Evolutionary conservation across 2,329 filamentous ascomycete genomes (phyloP).

Genomic region (Teratosphaeria nubilosa): DNA sequence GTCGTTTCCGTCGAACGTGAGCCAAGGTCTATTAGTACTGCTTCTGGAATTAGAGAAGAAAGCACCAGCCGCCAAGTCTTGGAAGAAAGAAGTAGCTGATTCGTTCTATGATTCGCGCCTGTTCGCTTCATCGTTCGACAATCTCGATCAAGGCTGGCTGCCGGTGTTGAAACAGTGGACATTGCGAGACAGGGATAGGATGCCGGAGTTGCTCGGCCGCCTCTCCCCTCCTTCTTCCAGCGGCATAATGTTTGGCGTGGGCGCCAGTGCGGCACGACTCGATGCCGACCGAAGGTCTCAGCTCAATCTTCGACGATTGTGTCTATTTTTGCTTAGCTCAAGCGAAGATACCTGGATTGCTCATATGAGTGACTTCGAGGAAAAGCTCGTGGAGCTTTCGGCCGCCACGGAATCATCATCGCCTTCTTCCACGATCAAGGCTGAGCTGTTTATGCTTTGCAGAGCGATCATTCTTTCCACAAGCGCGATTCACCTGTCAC

Average conservation of each 20-base stretch:
- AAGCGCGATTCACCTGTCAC: conserved; percentile 67
- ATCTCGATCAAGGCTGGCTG: conserved; percentile 70
- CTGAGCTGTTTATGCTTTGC: conserved; percentile 82
- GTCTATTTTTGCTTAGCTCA: conserved; percentile 67
- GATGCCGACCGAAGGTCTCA: conserved; percentile 92
- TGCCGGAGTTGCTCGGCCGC: conserved; percentile 69
- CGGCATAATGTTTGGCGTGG: conserved; percentile 97
- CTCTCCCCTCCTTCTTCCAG: conserved; percentile 80
- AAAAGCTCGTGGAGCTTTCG: conserved; percentile 79
- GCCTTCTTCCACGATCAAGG: conserved; percentile 78
- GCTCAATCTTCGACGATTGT: conserved; percentile 73
- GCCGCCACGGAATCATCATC: conserved; percentile 77
- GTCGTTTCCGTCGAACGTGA: conserved; percentile 76
- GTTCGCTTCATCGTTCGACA: conserved; percentile 57
- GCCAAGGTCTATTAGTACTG: conserved; percentile 58
- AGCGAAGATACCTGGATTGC: conserved; percentile 69
- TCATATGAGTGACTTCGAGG: conserved; percentile 62
- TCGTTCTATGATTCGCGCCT: conserved; percentile 85
- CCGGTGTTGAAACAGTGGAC: conserved; percentile 76
- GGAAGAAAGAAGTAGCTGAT: conserved; percentile 87
- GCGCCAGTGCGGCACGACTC: conserved; percentile 82
- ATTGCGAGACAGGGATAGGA: conserved; percentile 74
- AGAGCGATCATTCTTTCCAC: conserved; percentile 72
- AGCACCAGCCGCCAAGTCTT: conserved; percentile 71
- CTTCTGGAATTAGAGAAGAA: conserved; percentile 68